Conservation (phyloP, 495 filamentous ascomycete species). For the Sporormia fimetaria region DNA sequence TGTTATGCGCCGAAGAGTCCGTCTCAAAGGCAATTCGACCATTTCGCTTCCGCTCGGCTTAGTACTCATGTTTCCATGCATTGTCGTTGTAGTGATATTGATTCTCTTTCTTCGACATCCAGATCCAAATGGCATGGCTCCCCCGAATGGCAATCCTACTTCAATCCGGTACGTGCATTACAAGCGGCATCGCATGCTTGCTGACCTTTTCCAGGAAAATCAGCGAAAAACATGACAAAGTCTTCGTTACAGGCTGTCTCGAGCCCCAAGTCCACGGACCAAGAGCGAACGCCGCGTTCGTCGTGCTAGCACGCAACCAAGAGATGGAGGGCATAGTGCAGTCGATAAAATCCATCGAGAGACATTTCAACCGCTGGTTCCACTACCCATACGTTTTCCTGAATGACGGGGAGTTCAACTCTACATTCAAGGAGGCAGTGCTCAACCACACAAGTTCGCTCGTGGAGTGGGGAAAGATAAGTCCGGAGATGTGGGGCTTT, state of each 20-base stretch:
- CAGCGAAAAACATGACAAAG: constrained; percentile 91
- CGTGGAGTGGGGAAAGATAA: constrained; percentile 93
- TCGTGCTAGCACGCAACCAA: constrained; percentile 92
- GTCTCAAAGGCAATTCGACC: constrained; percentile 85
- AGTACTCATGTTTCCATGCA: constrained; percentile 82
- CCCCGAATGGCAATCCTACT: constrained; percentile 82
- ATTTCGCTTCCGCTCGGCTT: constrained; percentile 90
- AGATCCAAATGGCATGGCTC: constrained; percentile 69
- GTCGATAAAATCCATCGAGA: constrained; percentile 93
- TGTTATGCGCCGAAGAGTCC: constrained; percentile 79
- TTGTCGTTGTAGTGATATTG: constrained; percentile 83
- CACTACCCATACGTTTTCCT: constrained; percentile 98
- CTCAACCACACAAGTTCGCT: constrained; percentile 74
- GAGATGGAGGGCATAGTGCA: constrained; percentile 92
- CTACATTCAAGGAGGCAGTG: constrained; percentile 79
- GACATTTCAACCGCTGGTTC: constrained; percentile 99
- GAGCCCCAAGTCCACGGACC: constrained; percentile 55
- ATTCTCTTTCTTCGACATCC: constrained; percentile 85
- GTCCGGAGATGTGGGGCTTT: constrained; percentile 84
- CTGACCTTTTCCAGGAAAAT: constrained; percentile 58
- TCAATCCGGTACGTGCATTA: constrained; percentile 62
- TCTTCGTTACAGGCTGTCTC: constrained; percentile 83
- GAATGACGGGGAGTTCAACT: constrained; percentile 94
- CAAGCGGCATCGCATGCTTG: too few relatives aligned
- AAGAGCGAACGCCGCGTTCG: constrained; percentile 86